Percentiles rank a stretch among this genome's conserved stretches.
These are phyloP conservation scores for Exsudoporus floridanus DNA, from an alignment of 1,284 basidiomycete species.

Conservation along the genomic window DNA sequence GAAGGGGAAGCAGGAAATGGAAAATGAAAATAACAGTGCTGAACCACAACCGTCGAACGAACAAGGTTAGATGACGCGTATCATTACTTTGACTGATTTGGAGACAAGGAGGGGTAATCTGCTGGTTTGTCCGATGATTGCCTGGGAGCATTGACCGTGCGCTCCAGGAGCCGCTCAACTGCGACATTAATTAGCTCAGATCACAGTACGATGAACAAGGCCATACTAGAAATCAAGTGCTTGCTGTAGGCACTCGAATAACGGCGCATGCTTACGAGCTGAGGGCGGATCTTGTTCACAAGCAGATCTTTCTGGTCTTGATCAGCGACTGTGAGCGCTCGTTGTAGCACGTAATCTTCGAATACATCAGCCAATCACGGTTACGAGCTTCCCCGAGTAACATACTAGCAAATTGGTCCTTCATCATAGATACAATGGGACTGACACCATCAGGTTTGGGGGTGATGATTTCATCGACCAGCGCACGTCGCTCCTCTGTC, in stretches of 20 bases:
- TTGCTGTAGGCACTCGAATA: slow-evolving; percentile 74
- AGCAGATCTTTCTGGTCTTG: slow-evolving; percentile 69
- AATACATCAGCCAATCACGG: slow-evolving; percentile 5
- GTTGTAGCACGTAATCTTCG: slow-evolving; percentile 80
- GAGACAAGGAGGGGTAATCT: slow-evolving; percentile 34
- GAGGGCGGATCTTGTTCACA: slow-evolving; percentile 61
- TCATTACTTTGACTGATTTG: slow-evolving; percentile 21
- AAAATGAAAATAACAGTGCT: slow-evolving; percentile 6
- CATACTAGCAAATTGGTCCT: slow-evolving; percentile 87
- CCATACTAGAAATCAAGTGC: slow-evolving; percentile 76
- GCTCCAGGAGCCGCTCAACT: slow-evolving; percentile 72
- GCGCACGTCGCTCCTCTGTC: slow-evolving; percentile 56
- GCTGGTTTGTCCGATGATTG: slow-evolving; percentile 27
- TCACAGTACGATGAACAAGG: not conserved
- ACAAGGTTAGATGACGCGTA: not conserved
- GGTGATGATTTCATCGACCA: slow-evolving; percentile 82
- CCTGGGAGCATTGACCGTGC: slow-evolving; percentile 31
- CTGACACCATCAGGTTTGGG: slow-evolving; percentile 61
- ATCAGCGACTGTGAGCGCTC: slow-evolving; percentile 69
- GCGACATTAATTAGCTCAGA: slow-evolving; percentile 8
- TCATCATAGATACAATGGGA: slow-evolving; percentile 79
- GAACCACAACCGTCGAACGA: slow-evolving; percentile 12
- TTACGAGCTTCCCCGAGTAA: slow-evolving; percentile 15
- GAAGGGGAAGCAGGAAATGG: slow-evolving; percentile 7
- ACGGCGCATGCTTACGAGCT: slow-evolving; percentile 68